A percentile compares a stretch with the other conserved stretches of the same genome.
phyloP scores from a whole-genome alignment of 495 filamentous ascomycete species.

The Talaromyces proteolyticus region DNA sequence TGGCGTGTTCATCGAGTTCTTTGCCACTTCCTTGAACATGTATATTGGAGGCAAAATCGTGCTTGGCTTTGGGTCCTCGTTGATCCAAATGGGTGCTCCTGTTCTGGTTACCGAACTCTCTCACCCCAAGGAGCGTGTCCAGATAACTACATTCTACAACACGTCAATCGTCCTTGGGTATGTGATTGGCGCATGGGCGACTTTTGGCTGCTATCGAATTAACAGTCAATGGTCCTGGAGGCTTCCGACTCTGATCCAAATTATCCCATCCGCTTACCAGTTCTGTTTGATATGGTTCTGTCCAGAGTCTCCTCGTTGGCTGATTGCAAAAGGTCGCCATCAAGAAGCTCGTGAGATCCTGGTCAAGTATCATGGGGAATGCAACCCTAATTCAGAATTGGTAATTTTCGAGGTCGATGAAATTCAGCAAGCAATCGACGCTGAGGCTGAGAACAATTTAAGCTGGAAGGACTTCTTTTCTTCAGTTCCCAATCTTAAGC shows the following conservation, averaged over 20 bases:
- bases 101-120: constrained; percentile 57
- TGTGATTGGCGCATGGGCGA: constrained; percentile 29
- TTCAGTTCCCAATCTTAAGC: constrained; percentile 63
- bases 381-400: constrained; percentile 11
- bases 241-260: constrained; percentile 43
- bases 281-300: constrained; percentile 37
- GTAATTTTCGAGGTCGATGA: constrained; percentile 20
- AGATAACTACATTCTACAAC: constrained; percentile 60
- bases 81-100: constrained; percentile 57
- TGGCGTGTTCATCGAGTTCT: constrained; percentile 49
- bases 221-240: constrained; percentile 41
- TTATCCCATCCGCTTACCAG: constrained; percentile 40
- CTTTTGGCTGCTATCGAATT: constrained; percentile 23
- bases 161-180: constrained; percentile 58
- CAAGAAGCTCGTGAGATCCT: constrained; percentile 30
- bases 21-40: constrained; percentile 38
- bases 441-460: constrained; percentile 23
- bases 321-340: constrained; percentile 26
- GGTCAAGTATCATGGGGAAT: constrained; percentile 23
- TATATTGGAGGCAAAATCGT: constrained; percentile 30
- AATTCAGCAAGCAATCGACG: constrained; percentile 18
- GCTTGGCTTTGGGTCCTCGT: constrained; percentile 55
- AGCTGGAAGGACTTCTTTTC: constrained; percentile 52
- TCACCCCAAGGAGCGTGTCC: constrained; percentile 59
- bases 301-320: constrained; percentile 38